Base-by-base conservation (phyloP, 495 filamentous ascomycete species). In the Talaromyces borbonicus region DNA sequence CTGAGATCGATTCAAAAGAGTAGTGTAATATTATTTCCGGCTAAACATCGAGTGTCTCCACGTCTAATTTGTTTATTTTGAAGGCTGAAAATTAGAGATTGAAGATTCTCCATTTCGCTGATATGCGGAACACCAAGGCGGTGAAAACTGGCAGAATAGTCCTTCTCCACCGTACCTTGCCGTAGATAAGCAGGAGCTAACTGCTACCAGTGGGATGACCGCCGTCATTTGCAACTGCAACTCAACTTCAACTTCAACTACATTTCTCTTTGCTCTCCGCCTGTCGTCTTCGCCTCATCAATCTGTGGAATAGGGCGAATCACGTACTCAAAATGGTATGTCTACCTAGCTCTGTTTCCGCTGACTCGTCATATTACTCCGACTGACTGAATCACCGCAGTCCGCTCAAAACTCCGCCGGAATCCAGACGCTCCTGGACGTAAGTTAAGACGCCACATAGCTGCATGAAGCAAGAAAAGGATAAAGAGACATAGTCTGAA, bases 361-460 rank as follows among this genome's bases (percentile, higher is more conserved):
- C 38, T 25, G 31, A 35, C 16, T 35, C 5, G 12, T 41, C 16
- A 12, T 30, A 30, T 30, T 12, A 30, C 6, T 30, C 27, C 27
- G n/a, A n/a, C n/a, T n/a, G n/a, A n/a, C n/a, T n/a, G n/a, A 30
- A 30, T 30, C n/a, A 20, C 11, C 27, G 15, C 38, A 97, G 92
- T 92, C 92, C 57, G 93, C 90, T 55, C 93, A 97, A 76, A 96
- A 96, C 74, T 95, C 90, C 56, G 81, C 84, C 56, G 92, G 92
- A 62, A 98, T 98, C 63, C 89, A 95, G 70, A 96, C 90, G 59
- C 83, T 98, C 50, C 89, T 98, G 67, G 93, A 98, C 74, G 92
- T 98, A 85, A 55, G 85, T 66, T 43, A 29, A n/a, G n/a, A n/a
- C n/a, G n/a, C n/a, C 23, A 20, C 16, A 18, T 12, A 4, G 5